phyloP scores from a whole-genome alignment of 768 basidiomycete genomes.

The Calocera viscosa region DNA sequence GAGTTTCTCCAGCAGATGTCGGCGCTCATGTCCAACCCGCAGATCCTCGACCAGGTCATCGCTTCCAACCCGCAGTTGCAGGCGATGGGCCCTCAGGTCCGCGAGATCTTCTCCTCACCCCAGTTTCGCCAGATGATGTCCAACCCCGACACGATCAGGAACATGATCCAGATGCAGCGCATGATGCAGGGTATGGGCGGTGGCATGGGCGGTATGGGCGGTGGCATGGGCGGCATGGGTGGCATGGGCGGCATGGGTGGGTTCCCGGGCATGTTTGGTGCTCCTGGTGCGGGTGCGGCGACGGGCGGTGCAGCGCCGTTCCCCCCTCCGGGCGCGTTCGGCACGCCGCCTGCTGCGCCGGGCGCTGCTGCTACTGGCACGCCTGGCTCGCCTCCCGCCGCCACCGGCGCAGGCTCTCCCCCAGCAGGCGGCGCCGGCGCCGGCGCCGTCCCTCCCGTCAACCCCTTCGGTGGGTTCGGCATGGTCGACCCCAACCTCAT shows the following conservation, averaged over 20 bases:
- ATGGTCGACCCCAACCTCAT: background rate
- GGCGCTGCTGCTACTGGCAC: background rate
- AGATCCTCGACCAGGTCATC: conserved; percentile 58
- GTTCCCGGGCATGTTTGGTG: conserved; percentile 22
- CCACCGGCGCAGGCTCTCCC: conserved; percentile 11
- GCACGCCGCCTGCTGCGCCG: conserved; percentile 7
- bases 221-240: conserved; percentile 13
- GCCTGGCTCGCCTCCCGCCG: background rate
- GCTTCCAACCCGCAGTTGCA: conserved; percentile 58
- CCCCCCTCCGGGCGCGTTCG: conserved; percentile 18
- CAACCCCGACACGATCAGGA: conserved; percentile 63
- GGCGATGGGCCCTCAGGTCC: conserved; percentile 65
- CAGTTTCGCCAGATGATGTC: conserved; percentile 69
- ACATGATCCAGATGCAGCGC: conserved; percentile 62
- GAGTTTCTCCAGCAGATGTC: conserved; percentile 84
- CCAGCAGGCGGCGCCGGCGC: conserved; percentile 13
- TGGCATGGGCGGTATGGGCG: conserved; percentile 21
- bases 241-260: conserved; percentile 17
- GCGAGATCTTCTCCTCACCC: conserved; percentile 64
- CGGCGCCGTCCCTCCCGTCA: conserved; percentile 11
- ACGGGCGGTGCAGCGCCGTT: conserved; percentile 14
- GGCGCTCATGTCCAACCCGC: conserved; percentile 71
- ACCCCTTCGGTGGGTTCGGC: conserved; percentile 3
- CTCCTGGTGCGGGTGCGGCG: conserved; percentile 8
- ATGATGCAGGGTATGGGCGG: conserved; percentile 32